These are phyloP conservation scores for Verticillium nonalfalfae DNA, from an alignment of 2,329 filamentous ascomycete genomes.

Conservation along the genomic window DNA sequence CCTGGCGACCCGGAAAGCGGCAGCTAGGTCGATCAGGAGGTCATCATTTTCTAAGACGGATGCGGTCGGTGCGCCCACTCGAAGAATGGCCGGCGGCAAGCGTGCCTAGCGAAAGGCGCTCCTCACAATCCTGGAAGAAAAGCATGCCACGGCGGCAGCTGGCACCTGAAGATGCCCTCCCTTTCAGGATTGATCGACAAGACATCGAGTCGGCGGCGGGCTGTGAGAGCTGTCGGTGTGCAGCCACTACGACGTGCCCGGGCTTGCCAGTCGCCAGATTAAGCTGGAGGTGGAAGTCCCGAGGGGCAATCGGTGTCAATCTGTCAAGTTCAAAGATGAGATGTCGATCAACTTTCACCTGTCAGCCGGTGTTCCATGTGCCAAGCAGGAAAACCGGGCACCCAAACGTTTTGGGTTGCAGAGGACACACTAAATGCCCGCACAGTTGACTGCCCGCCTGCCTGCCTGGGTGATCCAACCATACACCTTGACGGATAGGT, in stretches of 20 bases:
- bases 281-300: not conserved
- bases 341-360: not conserved
- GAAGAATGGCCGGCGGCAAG: not conserved
- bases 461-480: not conserved
- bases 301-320: not conserved
- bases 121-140: too few relatives aligned
- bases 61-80: not conserved
- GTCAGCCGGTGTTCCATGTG: not conserved
- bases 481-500: not conserved
- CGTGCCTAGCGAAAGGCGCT: not conserved
- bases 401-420: not conserved
- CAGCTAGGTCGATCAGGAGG: not conserved
- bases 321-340: not conserved
- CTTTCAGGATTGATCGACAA: not conserved
- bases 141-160: not conserved
- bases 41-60: not conserved
- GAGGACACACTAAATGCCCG: not conserved
- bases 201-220: not conserved
- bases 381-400: not conserved
- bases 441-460: not conserved
- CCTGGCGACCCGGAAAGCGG: not conserved
- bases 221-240: not conserved
- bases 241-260: not conserved
- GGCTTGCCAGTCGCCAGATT: not conserved
- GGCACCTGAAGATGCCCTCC: not conserved